Evolutionary conservation across 1,284 basidiomycete species (phyloP).

Genomic region (Singerocomus rubriflavus): DNA sequence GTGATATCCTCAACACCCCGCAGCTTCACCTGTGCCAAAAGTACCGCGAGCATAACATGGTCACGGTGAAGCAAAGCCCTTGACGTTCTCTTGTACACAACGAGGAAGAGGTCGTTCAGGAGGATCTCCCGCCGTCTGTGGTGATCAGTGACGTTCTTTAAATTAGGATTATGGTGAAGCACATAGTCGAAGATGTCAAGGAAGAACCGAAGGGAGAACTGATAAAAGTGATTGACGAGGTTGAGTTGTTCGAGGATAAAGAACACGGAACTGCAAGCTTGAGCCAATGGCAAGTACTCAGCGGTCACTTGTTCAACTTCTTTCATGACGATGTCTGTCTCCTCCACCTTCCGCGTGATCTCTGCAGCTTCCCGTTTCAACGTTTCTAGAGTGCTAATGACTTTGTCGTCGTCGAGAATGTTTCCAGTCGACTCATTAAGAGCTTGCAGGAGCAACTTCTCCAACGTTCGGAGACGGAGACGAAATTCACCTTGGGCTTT

Average conservation of each 20-base stretch:
- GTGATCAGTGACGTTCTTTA: slow-evolving; percentile 77
- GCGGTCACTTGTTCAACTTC: slow-evolving; percentile 95
- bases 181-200: slow-evolving; percentile 97
- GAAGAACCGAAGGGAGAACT: slow-evolving; percentile 98
- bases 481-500: slow-evolving; percentile 99
- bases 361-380: slow-evolving; percentile 97
- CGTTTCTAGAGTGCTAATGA: slow-evolving; percentile 95
- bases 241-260: slow-evolving; percentile 96
- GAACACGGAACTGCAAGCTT: slow-evolving; percentile 96
- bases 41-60: slow-evolving; percentile 87
- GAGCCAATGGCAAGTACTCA: slow-evolving; percentile 92
- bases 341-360: slow-evolving; percentile 95
- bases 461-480: slow-evolving; percentile 87
- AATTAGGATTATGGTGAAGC: slow-evolving; percentile 87
- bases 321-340: slow-evolving; percentile 93
- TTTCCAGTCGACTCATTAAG: slow-evolving; percentile 97
- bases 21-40: slow-evolving; percentile 88
- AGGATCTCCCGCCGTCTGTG: slow-evolving; percentile 77
- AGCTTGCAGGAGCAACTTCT: slow-evolving; percentile 91
- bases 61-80: slow-evolving; percentile 90
- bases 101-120: slow-evolving; percentile 88
- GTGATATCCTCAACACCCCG: slow-evolving; percentile 74
- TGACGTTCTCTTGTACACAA: slow-evolving; percentile 88
- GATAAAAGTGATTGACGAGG: slow-evolving; percentile 96
- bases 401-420: slow-evolving; percentile 98